A percentile compares a stretch with the other conserved stretches of the same genome.
Evolutionary conservation across 2,329 filamentous ascomycete species (phyloP).

Genomic region (Plenodomus biglobosus): DNA sequence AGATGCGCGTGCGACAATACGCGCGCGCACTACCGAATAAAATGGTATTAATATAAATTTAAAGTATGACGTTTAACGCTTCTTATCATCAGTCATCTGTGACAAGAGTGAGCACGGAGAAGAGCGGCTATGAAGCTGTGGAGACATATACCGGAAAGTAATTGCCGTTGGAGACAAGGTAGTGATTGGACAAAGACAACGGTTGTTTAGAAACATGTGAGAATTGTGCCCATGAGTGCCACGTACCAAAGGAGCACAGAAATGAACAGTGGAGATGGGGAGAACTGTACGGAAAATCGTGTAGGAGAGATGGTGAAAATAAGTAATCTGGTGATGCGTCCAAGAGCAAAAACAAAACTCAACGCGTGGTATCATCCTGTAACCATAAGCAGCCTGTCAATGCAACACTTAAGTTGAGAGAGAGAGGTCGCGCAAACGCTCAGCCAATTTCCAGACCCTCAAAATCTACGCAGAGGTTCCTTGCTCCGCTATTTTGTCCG

Average conservation of each 20-base stretch:
- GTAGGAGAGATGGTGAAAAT: no score
- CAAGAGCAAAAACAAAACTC: neutral
- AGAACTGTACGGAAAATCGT: neutral
- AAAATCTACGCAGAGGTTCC: slow-evolving; percentile 46
- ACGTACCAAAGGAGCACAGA: neutral
- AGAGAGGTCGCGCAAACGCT: neutral
- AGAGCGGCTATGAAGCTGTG: neutral
- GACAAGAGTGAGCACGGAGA: slow-evolving; percentile 7
- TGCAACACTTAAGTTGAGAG: neutral
- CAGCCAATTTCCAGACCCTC: slow-evolving; percentile 47
- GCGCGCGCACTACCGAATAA: neutral
- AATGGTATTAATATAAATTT: neutral
- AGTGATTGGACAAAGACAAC: neutral
- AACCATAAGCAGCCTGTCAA: no score
- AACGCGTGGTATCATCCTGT: no score
- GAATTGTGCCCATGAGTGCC: neutral
- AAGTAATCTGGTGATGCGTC: no score
- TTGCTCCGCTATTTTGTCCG: slow-evolving; percentile 25
- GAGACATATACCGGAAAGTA: neutral
- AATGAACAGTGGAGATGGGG: neutral
- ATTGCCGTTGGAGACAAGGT: neutral
- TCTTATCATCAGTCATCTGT: slow-evolving; percentile 13
- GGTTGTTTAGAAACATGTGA: neutral
- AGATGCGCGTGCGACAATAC: neutral
- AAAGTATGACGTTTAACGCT: neutral